Conservation (phyloP, 306 rosid genomes). For the Malus sieversii region DNA sequence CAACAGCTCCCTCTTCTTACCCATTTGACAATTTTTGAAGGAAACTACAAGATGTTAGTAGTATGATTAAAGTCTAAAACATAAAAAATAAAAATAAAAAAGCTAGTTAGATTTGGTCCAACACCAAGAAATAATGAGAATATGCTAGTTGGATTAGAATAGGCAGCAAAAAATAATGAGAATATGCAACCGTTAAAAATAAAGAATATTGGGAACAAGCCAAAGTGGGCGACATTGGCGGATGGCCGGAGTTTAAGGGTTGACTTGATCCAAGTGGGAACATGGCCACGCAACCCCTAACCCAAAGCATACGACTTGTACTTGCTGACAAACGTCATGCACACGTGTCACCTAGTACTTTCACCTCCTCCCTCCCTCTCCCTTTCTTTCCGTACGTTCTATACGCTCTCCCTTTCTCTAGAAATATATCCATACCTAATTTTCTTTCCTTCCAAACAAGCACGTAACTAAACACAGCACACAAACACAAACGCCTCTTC, state of each 20-base stretch:
- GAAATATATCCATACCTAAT: neutral
- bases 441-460: constrained; percentile 4
- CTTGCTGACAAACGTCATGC: constrained; percentile 19
- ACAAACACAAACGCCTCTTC: neutral
- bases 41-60: neutral
- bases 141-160: neutral
- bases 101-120: neutral
- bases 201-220: neutral
- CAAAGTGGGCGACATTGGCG: constrained; percentile 5
- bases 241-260: constrained; percentile 4
- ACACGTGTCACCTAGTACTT: constrained; percentile 13
- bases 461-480: neutral
- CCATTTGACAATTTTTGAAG: neutral
- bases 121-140: neutral
- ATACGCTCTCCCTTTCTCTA: neutral
- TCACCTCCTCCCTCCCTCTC: constrained; percentile 6
- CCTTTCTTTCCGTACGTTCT: constrained; percentile 10
- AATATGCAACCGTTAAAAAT: neutral
- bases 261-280: constrained; percentile 34
- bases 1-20: neutral
- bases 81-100: neutral
- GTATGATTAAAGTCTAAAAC: neutral
- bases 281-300: constrained; percentile 27
- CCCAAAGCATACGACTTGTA: constrained; percentile 37
- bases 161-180: neutral